Evolutionary conservation across 179 eudicot genomes (phyloP).

Genomic region (Monotropa hypopitys): DNA sequence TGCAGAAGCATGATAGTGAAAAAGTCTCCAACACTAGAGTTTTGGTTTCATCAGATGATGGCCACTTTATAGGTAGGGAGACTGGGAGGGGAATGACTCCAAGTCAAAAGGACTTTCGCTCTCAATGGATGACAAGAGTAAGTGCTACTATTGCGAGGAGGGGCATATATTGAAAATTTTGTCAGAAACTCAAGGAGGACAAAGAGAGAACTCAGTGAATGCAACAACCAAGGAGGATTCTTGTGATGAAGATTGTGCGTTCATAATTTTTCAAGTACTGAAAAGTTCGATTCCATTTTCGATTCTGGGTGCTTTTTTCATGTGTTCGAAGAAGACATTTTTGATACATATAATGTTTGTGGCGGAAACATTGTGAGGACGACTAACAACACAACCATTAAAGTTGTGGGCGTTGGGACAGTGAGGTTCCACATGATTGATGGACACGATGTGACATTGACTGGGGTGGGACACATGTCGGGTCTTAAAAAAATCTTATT

Average conservation of each 20-base stretch:
- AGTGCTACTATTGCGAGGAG: not conserved
- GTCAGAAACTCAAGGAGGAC: not conserved
- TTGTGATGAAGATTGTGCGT: no score
- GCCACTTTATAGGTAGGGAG: not conserved
- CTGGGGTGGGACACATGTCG: not conserved
- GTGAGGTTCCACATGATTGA: not conserved
- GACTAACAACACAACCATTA: not conserved
- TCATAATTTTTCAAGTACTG: not conserved
- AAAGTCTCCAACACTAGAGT: no score
- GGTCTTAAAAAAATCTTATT: not conserved
- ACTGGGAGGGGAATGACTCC: no score
- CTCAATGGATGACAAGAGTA: not conserved
- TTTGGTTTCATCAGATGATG: not conserved
- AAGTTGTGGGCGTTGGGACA: not conserved
- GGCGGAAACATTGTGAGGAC: not conserved
- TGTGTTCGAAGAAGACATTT: not conserved
- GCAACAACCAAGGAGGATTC: not conserved
- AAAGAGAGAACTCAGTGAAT: not conserved
- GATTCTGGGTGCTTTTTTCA: not conserved
- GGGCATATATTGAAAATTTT: not conserved
- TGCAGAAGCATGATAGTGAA: not conserved
- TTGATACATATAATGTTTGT: not conserved
- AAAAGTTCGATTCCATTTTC: not conserved
- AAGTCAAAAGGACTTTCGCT: not conserved
- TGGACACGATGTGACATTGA: not conserved